Evolutionary conservation across 1,284 basidiomycete species (phyloP), one percentile per base, ranked within the genome.

Genomic region (Ceratorhiza oryzae-sativae): DNA sequence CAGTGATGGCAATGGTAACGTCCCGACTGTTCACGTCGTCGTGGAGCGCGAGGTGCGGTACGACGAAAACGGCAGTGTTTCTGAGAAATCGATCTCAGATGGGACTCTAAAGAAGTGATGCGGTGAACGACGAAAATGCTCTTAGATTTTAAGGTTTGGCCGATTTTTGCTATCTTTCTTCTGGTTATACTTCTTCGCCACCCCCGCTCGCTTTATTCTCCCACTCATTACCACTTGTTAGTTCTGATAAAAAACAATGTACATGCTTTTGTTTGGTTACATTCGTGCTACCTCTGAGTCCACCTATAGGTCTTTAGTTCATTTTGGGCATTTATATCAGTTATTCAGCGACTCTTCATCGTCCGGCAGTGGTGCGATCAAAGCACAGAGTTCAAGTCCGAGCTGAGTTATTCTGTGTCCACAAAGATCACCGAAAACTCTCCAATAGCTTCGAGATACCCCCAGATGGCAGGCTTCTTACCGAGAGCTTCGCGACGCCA

Each of bases 1-100:
- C 27, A 20, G 36, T 2, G 42, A 45, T 46, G 13, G 13, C 18
- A 51, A 51, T 18, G 51, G 30, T n/a, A 39, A 32, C 13, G 3
- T 10, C 12, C 6, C 36, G 3, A 18, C 41, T 4, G 63, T 67
- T 1, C 63, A 55, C 32, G 63, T 67, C 1, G 39, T 67, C 18
- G 63, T 67, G 23, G 63, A 67, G 49, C 63, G 63, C 5, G 63
- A 67, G 39, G 49, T 67, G 13, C 32, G 49, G 49, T 67, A 67
- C 36, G 63, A 67, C 15, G 63, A 53, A 20, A 51, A 34, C 9
- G 49, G 18, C 13, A 67, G 63, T 27, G 49, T 51, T 6, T 53
- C 49, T 20, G 63, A 67, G 36, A 67, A 67, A 25, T 67, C 63
- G 10, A 36, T 67, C 9, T 65, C 62, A 13, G 63, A 67, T 30